phyloP scores from a whole-genome alignment of 2,329 filamentous ascomycete genomes.

The Monosporascus cannonballus region DNA sequence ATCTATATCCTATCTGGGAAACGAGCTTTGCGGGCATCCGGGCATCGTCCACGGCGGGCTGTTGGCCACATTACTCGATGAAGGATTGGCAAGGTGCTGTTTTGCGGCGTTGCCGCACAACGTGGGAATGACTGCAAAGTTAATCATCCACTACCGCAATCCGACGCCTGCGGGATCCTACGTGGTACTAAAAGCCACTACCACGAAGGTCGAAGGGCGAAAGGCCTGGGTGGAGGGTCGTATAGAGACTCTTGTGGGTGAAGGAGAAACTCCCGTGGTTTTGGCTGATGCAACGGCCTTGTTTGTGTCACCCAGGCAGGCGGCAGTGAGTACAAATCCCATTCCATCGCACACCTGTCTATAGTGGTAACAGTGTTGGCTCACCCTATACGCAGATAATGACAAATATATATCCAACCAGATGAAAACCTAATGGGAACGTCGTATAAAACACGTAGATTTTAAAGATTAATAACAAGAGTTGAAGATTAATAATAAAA shows the following conservation, averaged over 20 bases:
- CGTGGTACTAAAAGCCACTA: slow-evolving; percentile 72
- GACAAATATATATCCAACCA: slow-evolving; percentile 27
- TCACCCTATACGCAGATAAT: slow-evolving; percentile 22
- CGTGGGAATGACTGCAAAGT: slow-evolving; percentile 77
- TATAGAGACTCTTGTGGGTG: slow-evolving; percentile 68
- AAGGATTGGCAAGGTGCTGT: slow-evolving; percentile 80
- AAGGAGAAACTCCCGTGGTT: slow-evolving; percentile 57
- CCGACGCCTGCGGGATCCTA: slow-evolving; percentile 72
- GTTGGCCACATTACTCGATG: slow-evolving; percentile 87
- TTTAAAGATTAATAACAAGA: too few species aligned
- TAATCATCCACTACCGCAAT: slow-evolving; percentile 76
- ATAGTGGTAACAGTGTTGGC: neutral
- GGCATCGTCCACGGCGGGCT: slow-evolving; percentile 87
- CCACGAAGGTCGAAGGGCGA: slow-evolving; percentile 79
- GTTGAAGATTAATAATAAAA: too few species aligned
- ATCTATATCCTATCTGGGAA: slow-evolving; percentile 70
- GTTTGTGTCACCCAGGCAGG: slow-evolving; percentile 83
- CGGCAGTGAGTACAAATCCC: slow-evolving; percentile 51
- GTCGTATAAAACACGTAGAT: fast-evolving
- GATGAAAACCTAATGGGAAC: fast-evolving
- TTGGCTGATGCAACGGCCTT: slow-evolving; percentile 79
- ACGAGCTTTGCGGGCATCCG: slow-evolving; percentile 79
- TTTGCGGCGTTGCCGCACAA: slow-evolving; percentile 85
- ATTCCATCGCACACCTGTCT: neutral
- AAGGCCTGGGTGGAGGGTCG: slow-evolving; percentile 91